Conservation (phyloP, 768 basidiomycete genomes). For the Calocybe indica region DNA sequence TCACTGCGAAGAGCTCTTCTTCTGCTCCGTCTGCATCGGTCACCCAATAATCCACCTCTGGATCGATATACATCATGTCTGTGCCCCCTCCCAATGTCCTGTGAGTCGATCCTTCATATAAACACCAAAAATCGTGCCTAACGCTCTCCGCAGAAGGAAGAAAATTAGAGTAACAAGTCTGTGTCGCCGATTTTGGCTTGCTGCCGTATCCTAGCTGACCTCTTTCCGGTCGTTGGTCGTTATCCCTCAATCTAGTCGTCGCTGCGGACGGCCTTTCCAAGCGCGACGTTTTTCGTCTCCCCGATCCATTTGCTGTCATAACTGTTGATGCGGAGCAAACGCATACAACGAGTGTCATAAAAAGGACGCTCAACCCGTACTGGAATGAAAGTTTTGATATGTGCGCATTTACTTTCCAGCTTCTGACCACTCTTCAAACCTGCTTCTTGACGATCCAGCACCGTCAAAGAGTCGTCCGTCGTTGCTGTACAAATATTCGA, state of each 20-base stretch:
- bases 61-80: slow-evolving; percentile 27
- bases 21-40: background rate
- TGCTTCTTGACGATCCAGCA: slow-evolving; percentile 37
- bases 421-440: background rate
- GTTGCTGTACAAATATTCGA: slow-evolving; percentile 98
- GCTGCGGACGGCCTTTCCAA: slow-evolving; percentile 93
- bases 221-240: slow-evolving; percentile 2
- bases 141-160: slow-evolving; percentile 39
- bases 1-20: background rate
- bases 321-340: slow-evolving; percentile 98
- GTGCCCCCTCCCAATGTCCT: slow-evolving; percentile 37
- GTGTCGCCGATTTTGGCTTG: slow-evolving; percentile 10
- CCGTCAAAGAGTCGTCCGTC: slow-evolving; percentile 96
- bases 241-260: slow-evolving; percentile 55
- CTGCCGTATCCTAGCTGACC: background rate
- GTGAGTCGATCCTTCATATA: slow-evolving; percentile 24
- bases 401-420: slow-evolving; percentile 36
- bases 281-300: slow-evolving; percentile 93
- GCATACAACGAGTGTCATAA: slow-evolving; percentile 94
- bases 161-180: slow-evolving; percentile 76
- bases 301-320: slow-evolving; percentile 97
- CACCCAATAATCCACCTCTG: too few species aligned
- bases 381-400: slow-evolving; percentile 99
- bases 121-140: slow-evolving; percentile 1
- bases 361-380: slow-evolving; percentile 91